These are phyloP conservation scores for Schoenoplectus triqueter DNA, from an alignment of 202 grass and related monocot genomes.

Conservation along the genomic window DNA sequence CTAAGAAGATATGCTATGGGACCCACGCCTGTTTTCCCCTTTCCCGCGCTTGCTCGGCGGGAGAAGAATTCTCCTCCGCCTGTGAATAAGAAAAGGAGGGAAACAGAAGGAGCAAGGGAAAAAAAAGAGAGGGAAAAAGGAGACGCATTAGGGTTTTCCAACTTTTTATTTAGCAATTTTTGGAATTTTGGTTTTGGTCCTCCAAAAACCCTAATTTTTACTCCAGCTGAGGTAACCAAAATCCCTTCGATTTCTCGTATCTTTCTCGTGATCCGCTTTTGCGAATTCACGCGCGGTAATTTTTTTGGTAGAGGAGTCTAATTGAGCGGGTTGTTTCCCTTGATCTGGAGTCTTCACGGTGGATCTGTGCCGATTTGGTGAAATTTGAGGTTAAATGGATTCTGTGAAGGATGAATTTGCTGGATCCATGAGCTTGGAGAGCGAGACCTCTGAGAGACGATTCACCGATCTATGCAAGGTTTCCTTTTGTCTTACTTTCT, in stretches of 20 bases:
- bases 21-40: not conserved
- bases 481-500: conserved; percentile 13
- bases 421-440: conserved; percentile 21
- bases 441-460: conserved; percentile 37
- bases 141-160: conserved; percentile 31
- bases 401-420: conserved; percentile 32
- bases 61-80: conserved; percentile 5
- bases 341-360: conserved; percentile 22
- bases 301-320: not conserved
- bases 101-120: not conserved
- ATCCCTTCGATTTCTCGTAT: not conserved
- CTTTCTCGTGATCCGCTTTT: not conserved
- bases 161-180: conserved; percentile 19
- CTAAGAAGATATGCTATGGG: not conserved
- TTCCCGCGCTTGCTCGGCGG: conserved; percentile 43
- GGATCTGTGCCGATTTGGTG: conserved; percentile 31
- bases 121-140: conserved; percentile 14
- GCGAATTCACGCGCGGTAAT: not conserved
- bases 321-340: conserved; percentile 8
- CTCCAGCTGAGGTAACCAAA: conserved; percentile 12
- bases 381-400: conserved; percentile 22
- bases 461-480: conserved; percentile 78
- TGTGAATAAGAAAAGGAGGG: conserved; percentile 15
- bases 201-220: conserved; percentile 29
- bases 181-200: conserved; percentile 17